Base-by-base conservation (phyloP, 441 rosid genomes). In the Populus hybrid region DNA sequence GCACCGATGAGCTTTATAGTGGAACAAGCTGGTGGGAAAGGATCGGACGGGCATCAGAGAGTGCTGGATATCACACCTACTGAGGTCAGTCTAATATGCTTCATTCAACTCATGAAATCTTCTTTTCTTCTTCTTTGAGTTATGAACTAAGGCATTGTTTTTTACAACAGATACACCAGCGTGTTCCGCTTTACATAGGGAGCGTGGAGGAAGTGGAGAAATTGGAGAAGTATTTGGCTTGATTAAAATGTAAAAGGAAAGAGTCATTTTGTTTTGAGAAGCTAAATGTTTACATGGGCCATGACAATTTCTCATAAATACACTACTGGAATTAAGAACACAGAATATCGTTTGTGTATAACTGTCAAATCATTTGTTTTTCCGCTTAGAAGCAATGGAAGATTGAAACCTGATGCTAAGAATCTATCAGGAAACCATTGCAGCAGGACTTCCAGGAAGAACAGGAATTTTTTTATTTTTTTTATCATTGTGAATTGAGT, bases 21-120 rank as follows among this genome's bases (percentile, higher is more conserved):
- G 8, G 98, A 95, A 85, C 97, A 95, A 88, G 98, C 99, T 6
- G 99, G 98, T 28, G 98, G 98, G 23, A 93, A 95, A 88, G 98
- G 98, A 7, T 93, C 98, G 9, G 97, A 92, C 80, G 99, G 99
- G 16, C 96, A 91, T 32, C 89, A 87, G 8, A 89, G 98, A 86
- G 76, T 95, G 32, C 88, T 95, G 61, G 98, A 93, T 74, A 92
- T 95, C 64, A 82, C 87, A 84, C 99, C 99, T 0, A 77, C 76
- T 34, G 97, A 92, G 96, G 97, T 93, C 30, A 80, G 78, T 70
- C 73, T 11, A 61, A 61, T 5, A 20, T 50, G 54, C 30, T 65
- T 18, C 20, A 23, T 42, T 14, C 16, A 50, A 65, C 6, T 74
- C 34, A 32, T 69, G 2, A 14, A 7, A 4, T 50, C 3, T 18